Conservation (phyloP, 495 filamentous ascomycete species). For the Penicillium mononematosum region DNA sequence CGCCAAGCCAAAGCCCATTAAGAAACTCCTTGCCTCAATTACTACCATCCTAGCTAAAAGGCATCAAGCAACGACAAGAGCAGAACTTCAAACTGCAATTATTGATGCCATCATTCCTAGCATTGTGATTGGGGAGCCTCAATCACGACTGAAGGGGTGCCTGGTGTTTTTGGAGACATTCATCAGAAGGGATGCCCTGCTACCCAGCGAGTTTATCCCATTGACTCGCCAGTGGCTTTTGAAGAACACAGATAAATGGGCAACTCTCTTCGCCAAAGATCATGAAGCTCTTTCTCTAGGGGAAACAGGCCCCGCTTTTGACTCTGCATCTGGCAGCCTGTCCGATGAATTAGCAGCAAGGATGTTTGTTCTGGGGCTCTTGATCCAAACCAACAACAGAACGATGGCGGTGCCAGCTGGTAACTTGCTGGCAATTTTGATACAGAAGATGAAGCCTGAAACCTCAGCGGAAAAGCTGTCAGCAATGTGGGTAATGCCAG, state of each 20-base stretch:
- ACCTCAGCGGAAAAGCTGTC: constrained; percentile 16
- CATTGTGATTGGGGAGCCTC: constrained; percentile 41
- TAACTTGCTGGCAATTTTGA: constrained; percentile 59
- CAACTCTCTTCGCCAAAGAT: constrained; percentile 32
- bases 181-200: constrained; percentile 38
- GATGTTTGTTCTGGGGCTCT: constrained; percentile 38
- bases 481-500: constrained; percentile 38
- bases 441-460: constrained; percentile 45
- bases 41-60: constrained; percentile 51
- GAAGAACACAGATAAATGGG: constrained; percentile 32
- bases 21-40: constrained; percentile 65
- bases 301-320: constrained; percentile 15
- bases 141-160: constrained; percentile 41
- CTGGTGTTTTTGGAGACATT: constrained; percentile 45
- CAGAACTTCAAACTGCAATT: constrained; percentile 23
- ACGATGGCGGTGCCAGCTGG: constrained; percentile 65
- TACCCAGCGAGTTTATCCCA: constrained; percentile 31
- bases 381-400: constrained; percentile 42
- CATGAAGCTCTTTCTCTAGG: constrained; percentile 29
- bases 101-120: constrained; percentile 33
- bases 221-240: constrained; percentile 36
- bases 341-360: constrained; percentile 25
- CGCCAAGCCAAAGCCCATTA: constrained; percentile 70
- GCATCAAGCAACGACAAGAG: constrained; percentile 33
- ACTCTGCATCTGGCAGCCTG: constrained; percentile 9